A percentile compares a stretch with the other conserved stretches of the same genome.
Conservation (phyloP, 2,329 filamentous ascomycete species). For the Mycocentrospora acerina region DNA sequence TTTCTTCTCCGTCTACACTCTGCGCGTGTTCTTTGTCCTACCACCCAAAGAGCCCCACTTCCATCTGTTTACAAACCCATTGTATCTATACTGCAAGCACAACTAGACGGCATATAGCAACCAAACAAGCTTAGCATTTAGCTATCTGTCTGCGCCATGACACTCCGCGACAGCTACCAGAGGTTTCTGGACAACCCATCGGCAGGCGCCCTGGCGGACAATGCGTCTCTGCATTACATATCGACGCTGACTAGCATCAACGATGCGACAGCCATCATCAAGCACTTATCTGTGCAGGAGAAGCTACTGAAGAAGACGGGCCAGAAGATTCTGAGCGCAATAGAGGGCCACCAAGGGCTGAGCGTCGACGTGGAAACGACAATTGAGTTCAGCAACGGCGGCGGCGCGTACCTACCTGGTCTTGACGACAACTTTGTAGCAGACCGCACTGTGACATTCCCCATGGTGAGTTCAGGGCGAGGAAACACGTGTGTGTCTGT, state of each 20-base stretch:
- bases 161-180: slow-evolving; percentile 46
- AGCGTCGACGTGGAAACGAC: slow-evolving; percentile 79
- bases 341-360: slow-evolving; percentile 71
- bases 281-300: slow-evolving; percentile 72
- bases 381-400: slow-evolving; percentile 77
- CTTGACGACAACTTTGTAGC: slow-evolving; percentile 93
- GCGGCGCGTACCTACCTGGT: slow-evolving; percentile 82
- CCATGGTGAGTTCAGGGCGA: slow-evolving; percentile 65
- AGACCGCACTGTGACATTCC: slow-evolving; percentile 75
- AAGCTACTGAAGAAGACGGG: slow-evolving; percentile 81
- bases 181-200: slow-evolving; percentile 49
- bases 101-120: too few relatives aligned
- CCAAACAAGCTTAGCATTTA: too few relatives aligned
- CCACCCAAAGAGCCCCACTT: too few relatives aligned
- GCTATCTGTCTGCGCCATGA: slow-evolving; percentile 26
- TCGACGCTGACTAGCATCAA: slow-evolving; percentile 77
- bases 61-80: too few relatives aligned
- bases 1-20: too few relatives aligned
- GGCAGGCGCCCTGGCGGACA: slow-evolving; percentile 45
- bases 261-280: slow-evolving; percentile 74
- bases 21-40: too few relatives aligned
- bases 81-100: too few relatives aligned
- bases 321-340: slow-evolving; percentile 70
- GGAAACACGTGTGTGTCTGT: neutral
- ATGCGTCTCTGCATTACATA: slow-evolving; percentile 71